Conservation (phyloP, 768 basidiomycete genomes). For the Russula vinacea region DNA sequence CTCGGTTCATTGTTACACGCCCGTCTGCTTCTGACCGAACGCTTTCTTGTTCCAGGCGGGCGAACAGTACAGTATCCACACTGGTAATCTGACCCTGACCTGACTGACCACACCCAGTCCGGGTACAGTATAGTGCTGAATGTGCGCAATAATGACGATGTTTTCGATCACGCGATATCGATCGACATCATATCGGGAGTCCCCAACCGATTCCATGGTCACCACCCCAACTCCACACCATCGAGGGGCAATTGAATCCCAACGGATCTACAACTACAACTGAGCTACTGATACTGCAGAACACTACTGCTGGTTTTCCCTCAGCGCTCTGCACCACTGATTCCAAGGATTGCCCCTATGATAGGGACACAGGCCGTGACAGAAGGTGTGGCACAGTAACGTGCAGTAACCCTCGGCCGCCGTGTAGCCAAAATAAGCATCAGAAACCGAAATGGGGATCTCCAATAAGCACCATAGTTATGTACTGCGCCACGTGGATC, state of each 20-base stretch:
- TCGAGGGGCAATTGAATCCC: background rate
- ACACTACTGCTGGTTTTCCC: background rate
- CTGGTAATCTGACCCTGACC: background rate
- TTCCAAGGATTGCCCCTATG: background rate
- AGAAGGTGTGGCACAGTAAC: background rate
- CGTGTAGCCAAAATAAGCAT: background rate
- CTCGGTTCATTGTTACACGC: background rate
- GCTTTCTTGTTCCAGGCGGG: background rate
- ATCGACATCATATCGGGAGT: background rate
- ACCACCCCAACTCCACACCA: background rate
- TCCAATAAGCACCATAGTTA: too few species aligned
- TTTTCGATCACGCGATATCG: background rate
- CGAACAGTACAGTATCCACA: background rate
- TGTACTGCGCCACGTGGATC: too few species aligned
- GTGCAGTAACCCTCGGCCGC: background rate
- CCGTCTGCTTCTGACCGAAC: background rate
- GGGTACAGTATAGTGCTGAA: background rate
- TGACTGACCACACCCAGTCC: background rate
- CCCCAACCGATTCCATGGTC: background rate
- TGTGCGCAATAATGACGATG: background rate
- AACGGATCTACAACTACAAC: background rate
- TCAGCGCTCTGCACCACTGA: background rate
- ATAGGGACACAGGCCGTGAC: background rate
- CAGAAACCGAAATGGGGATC: background rate
- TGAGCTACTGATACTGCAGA: background rate